Evolutionary conservation across 1,139 yeast genomes (phyloP).

Genomic region (Nadsonia commutata): DNA sequence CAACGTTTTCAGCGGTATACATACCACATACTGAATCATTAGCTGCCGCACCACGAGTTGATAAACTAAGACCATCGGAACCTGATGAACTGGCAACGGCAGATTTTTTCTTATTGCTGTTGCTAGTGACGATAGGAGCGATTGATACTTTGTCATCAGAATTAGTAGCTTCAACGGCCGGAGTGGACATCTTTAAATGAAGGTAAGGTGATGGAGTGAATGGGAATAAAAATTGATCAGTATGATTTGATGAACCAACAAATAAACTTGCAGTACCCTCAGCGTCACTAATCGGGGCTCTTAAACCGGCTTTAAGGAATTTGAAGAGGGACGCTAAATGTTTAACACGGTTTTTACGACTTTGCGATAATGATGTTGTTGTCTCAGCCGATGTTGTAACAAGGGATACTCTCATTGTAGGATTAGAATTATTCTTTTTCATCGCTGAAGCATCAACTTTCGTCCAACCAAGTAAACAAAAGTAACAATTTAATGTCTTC

Average conservation of each 20-base stretch:
- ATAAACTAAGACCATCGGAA: too few relatives aligned
- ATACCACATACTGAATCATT: constrained; percentile 8
- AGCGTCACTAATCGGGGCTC: constrained; percentile 16
- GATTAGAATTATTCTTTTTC: constrained; percentile 13
- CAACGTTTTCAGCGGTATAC: constrained; percentile 39
- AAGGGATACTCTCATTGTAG: constrained; percentile 20
- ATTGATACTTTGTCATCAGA: too few relatives aligned
- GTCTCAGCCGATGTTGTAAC: constrained; percentile 20
- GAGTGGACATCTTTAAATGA: constrained; percentile 4
- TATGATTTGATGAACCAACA: neutral
- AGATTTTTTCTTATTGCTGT: too few relatives aligned
- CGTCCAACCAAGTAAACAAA: constrained; percentile 29
- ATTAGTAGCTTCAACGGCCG: too few relatives aligned
- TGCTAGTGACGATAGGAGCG: too few relatives aligned
- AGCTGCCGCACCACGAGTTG: constrained; percentile 30
- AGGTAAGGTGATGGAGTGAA: constrained; percentile 6
- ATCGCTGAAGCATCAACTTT: constrained; percentile 9
- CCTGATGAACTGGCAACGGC: too few relatives aligned
- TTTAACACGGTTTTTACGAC: neutral
- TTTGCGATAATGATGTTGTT: constrained; percentile 10
- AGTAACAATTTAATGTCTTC: constrained; percentile 23
- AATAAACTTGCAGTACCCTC: constrained; percentile 2
- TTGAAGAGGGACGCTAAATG: constrained; percentile 16
- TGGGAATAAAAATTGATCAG: constrained; percentile 1
- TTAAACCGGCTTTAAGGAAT: constrained; percentile 16